These are phyloP conservation scores for Populus alba DNA, from an alignment of 345 rosid species.

Conservation along the genomic window DNA sequence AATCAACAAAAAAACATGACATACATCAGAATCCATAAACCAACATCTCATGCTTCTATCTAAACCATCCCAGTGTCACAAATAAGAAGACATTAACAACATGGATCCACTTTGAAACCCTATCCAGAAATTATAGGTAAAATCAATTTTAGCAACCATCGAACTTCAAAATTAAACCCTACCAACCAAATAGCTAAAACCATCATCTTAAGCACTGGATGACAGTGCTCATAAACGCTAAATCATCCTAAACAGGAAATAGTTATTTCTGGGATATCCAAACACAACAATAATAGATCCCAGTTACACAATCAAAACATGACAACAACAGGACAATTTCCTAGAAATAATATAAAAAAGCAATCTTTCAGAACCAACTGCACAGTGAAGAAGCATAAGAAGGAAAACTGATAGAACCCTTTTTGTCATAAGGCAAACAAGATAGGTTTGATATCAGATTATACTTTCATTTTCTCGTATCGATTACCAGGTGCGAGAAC, in stretches of 20 bases:
- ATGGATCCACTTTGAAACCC: not conserved
- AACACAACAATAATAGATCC: not conserved
- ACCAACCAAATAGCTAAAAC: not conserved
- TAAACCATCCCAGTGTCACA: too few relatives aligned
- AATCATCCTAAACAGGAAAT: not conserved
- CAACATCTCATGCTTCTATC: not conserved
- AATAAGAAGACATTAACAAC: not conserved
- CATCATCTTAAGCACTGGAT: not conserved
- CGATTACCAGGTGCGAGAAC: slow-evolving; percentile 50
- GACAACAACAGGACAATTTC: not conserved
- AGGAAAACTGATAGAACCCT: not conserved
- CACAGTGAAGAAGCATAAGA: not conserved
- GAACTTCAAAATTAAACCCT: not conserved
- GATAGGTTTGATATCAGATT: not conserved
- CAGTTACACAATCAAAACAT: not conserved
- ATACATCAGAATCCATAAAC: not conserved
- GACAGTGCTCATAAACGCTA: not conserved
- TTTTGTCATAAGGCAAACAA: not conserved
- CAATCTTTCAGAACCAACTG: not conserved
- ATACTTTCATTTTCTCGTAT: not conserved
- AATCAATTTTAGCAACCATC: not conserved
- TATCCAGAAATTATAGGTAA: not conserved
- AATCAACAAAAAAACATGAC: not conserved
- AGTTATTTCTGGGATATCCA: not conserved
- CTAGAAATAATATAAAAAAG: not conserved